phyloP scores from a whole-genome alignment of 805 yeast genomes.

The Spathaspora arborariae region DNA sequence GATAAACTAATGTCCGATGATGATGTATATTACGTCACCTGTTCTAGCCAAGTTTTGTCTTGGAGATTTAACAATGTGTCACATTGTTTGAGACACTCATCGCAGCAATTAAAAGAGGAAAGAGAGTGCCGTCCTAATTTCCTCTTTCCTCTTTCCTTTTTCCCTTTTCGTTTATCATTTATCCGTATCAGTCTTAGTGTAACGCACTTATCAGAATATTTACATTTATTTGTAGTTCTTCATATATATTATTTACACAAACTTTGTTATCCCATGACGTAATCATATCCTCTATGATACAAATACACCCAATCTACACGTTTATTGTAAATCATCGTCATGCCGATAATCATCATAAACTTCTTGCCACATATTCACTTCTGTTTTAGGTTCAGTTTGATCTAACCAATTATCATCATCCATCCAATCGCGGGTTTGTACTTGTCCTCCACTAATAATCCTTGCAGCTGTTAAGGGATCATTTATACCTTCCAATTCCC shows the following conservation, averaged over 20 bases:
- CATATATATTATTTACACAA: neutral
- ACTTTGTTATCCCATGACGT: neutral
- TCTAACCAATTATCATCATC: slow-evolving; percentile 21
- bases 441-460: slow-evolving; percentile 39
- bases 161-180: neutral
- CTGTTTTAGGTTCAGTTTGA: slow-evolving; percentile 5
- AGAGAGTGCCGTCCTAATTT: neutral
- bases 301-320: slow-evolving; percentile 3
- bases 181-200: neutral
- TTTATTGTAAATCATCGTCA: slow-evolving; percentile 30
- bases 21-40: slow-evolving; percentile 1
- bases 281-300: slow-evolving; percentile 4
- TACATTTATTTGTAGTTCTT: neutral
- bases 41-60: neutral
- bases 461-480: slow-evolving; percentile 39
- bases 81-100: neutral
- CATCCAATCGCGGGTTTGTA: slow-evolving; percentile 30
- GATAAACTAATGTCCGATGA: neutral
- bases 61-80: neutral
- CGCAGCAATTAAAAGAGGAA: neutral
- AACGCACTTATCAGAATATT: neutral
- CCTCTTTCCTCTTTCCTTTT: too few relatives aligned
- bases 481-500: slow-evolving; percentile 26
- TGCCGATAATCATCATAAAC: slow-evolving; percentile 40
- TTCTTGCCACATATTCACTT: slow-evolving; percentile 31